phyloP scores from a whole-genome alignment of 768 basidiomycete species.

The Auricularia cornea region DNA sequence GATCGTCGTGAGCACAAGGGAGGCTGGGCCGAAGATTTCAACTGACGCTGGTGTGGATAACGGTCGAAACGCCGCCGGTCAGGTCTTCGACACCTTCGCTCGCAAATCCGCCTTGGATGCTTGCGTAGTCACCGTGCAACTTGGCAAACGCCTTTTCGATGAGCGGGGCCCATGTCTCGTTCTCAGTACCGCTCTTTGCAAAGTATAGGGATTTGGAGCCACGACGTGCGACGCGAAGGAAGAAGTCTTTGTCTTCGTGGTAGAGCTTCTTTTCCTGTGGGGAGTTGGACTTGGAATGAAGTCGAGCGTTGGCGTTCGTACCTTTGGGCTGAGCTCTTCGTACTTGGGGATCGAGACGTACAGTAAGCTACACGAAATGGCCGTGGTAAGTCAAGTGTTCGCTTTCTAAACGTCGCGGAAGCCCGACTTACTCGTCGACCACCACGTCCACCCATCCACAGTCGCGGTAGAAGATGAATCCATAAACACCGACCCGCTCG shows the following conservation, averaged over 20 bases:
- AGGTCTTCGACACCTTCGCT: constrained; percentile 49
- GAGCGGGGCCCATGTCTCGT: constrained; percentile 51
- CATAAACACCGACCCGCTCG: constrained; percentile 47
- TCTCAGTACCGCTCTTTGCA: constrained; percentile 26
- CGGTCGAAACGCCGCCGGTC: constrained; percentile 25
- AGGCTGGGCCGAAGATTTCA: constrained; percentile 5
- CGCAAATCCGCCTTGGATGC: constrained; percentile 34
- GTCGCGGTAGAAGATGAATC: constrained; percentile 50
- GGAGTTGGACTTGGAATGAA: background rate
- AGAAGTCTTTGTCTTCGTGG: constrained; percentile 41
- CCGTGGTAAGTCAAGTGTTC: background rate
- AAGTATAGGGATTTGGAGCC: constrained; percentile 42
- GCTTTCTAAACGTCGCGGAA: background rate
- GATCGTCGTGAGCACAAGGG: background rate
- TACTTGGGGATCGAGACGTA: constrained; percentile 44
- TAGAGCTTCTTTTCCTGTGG: constrained; percentile 35
- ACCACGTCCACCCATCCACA: constrained; percentile 43
- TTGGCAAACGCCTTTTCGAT: constrained; percentile 55
- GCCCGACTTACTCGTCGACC: constrained; percentile 43
- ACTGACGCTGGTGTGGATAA: constrained; percentile 9
- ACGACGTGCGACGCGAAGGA: constrained; percentile 36
- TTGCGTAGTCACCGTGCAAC: constrained; percentile 43
- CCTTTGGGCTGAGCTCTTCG: constrained; percentile 33
- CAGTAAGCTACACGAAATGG: constrained; percentile 30
- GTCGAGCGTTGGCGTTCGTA: background rate